Percentiles rank a stretch among this genome's conserved stretches.
phyloP scores from a whole-genome alignment of 345 rosid species.

The Kernera saxatilis region DNA sequence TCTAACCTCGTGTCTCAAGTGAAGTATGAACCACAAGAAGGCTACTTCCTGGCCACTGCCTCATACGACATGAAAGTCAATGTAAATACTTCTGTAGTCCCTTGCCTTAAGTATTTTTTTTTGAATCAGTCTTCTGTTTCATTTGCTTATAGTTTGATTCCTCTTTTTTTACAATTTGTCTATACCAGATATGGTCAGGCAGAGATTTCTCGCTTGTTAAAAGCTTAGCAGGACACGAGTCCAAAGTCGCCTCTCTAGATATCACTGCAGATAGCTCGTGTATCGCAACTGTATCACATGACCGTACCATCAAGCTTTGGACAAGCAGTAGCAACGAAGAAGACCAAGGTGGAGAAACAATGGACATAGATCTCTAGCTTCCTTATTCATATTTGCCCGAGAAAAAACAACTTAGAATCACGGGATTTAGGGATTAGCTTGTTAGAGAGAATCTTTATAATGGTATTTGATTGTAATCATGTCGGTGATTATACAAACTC shows the following conservation, averaged over 20 bases:
- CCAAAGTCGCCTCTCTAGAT: slow-evolving; percentile 71
- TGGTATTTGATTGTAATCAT: neutral
- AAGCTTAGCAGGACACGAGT: slow-evolving; percentile 75
- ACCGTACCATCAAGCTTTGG: slow-evolving; percentile 75
- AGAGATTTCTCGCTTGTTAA: slow-evolving; percentile 82
- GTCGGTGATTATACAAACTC: neutral
- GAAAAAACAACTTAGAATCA: neutral
- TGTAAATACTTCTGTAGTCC: slow-evolving; percentile 36
- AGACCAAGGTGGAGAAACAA: slow-evolving; percentile 29
- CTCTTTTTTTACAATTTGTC: neutral
- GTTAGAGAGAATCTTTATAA: neutral
- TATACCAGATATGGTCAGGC: slow-evolving; percentile 84
- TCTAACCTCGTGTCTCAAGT: slow-evolving; percentile 87
- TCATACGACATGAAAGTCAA: slow-evolving; percentile 91
- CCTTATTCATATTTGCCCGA: neutral
- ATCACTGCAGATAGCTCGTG: slow-evolving; percentile 53
- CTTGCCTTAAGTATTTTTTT: neutral
- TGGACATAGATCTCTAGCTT: slow-evolving; percentile 48
- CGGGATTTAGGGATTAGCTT: neutral
- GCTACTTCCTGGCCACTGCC: slow-evolving; percentile 83
- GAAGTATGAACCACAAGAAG: slow-evolving; percentile 95
- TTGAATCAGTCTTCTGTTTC: neutral
- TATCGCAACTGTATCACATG: slow-evolving; percentile 68
- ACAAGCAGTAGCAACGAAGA: slow-evolving; percentile 37
- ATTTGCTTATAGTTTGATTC: slow-evolving; percentile 15